A percentile compares a stretch with the other conserved stretches of the same genome.
Conservation (phyloP, 2,329 filamentous ascomycete species). For the Fusarium secorum region DNA sequence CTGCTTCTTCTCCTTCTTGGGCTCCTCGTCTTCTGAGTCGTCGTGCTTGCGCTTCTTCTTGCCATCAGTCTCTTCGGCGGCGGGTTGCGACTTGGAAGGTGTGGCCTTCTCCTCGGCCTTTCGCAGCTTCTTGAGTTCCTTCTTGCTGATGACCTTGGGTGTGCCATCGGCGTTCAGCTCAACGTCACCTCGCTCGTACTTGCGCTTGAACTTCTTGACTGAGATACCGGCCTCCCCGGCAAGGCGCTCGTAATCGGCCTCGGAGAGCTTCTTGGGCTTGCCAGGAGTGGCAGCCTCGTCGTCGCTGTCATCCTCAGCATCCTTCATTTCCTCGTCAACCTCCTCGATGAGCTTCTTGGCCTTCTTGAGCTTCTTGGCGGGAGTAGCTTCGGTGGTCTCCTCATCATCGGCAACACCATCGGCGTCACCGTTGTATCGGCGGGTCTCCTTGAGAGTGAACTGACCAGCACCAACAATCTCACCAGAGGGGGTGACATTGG, state of each 20-base stretch:
- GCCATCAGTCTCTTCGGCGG: conserved; percentile 51
- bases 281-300: conserved; percentile 46
- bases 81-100: conserved; percentile 54
- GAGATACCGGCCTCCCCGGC: conserved; percentile 74
- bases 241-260: conserved; percentile 64
- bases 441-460: conserved; percentile 89
- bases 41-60: conserved; percentile 74
- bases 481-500: conserved; percentile 78
- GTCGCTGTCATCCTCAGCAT: conserved; percentile 52
- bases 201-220: conserved; percentile 79
- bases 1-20: conserved; percentile 68
- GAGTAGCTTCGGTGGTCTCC: conserved; percentile 51
- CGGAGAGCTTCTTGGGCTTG: conserved; percentile 58
- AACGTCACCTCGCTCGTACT: conserved; percentile 79
- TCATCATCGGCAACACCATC: conserved; percentile 80
- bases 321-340: conserved; percentile 55
- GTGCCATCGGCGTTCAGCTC: conserved; percentile 70
- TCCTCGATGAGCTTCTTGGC: conserved; percentile 54
- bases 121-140: conserved; percentile 76
- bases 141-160: conserved; percentile 75
- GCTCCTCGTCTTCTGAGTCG: conserved; percentile 68
- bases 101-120: conserved; percentile 64
- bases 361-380: conserved; percentile 48
- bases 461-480: conserved; percentile 72
- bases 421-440: conserved; percentile 94